Evolutionary conservation across 2,329 filamentous ascomycete genomes (phyloP).

Genomic region (Raffaelea ambrosiae): DNA sequence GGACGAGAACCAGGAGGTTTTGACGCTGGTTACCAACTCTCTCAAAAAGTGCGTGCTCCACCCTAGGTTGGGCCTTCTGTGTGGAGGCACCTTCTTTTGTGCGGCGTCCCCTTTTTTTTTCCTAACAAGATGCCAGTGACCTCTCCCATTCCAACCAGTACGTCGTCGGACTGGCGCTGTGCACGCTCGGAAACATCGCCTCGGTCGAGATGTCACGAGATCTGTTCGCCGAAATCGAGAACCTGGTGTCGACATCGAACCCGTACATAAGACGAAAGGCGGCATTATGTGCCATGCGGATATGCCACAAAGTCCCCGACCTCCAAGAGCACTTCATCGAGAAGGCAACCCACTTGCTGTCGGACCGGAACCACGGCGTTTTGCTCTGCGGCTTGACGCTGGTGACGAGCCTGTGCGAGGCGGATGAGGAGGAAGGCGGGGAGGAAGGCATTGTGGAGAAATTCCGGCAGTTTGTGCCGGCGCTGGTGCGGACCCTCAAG

Average conservation of each 20-base stretch:
- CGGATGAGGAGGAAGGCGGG: constrained; percentile 85
- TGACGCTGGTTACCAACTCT: constrained; percentile 96
- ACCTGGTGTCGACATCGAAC: constrained; percentile 82
- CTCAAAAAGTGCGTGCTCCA: constrained; percentile 72
- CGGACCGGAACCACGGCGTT: constrained; percentile 93
- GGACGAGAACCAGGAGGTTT: constrained; percentile 96
- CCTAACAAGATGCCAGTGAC: constrained; percentile 54
- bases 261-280: constrained; percentile 98
- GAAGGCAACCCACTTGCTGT: constrained; percentile 78
- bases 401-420: constrained; percentile 86
- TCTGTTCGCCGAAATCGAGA: constrained; percentile 92
- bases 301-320: constrained; percentile 96
- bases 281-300: constrained; percentile 96
- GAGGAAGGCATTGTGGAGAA: constrained; percentile 84
- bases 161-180: constrained; percentile 90
- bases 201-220: constrained; percentile 98
- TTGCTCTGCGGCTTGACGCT: constrained; percentile 86
- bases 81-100: background rate
- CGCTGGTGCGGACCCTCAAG: constrained; percentile 84
- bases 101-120: background rate
- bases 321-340: constrained; percentile 95
- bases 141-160: constrained; percentile 97
- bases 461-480: constrained; percentile 78
- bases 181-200: constrained; percentile 94
- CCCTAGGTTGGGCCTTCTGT: constrained; percentile 34